These are phyloP conservation scores for Aureobasidium sp. DNA, from an alignment of 2,329 filamentous ascomycete genomes.

Conservation along the genomic window DNA sequence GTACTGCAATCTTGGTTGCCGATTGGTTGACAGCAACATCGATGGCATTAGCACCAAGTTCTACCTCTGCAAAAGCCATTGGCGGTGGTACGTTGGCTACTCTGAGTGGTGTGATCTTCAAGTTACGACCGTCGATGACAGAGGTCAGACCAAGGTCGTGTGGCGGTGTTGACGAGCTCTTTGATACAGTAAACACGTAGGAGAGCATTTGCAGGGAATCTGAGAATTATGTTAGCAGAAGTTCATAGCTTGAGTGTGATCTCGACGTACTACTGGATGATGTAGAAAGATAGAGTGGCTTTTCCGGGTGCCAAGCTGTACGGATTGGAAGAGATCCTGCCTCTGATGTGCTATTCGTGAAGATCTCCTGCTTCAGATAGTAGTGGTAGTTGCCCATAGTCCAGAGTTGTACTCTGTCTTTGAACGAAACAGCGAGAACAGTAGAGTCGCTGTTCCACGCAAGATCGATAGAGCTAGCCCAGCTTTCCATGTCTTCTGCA, in stretches of 20 bases:
- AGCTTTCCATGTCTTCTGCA: conserved; percentile 49
- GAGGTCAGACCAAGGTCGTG: conserved; percentile 72
- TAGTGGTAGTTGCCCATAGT: conserved; percentile 97
- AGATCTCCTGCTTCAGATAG: conserved; percentile 89
- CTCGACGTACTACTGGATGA: conserved; percentile 1
- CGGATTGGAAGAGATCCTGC: conserved; percentile 21
- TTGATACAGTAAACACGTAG: conserved; percentile 59
- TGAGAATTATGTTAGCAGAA: background rate
- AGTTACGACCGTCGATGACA: conserved; percentile 71
- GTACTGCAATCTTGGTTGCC: conserved; percentile 61
- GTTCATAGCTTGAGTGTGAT: no score
- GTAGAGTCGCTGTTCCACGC: conserved; percentile 91
- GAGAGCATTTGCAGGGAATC: conserved; percentile 41
- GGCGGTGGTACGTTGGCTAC: conserved; percentile 84
- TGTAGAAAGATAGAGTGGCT: conserved; percentile 46
- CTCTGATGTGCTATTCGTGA: conserved; percentile 16
- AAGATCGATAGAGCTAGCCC: conserved; percentile 56
- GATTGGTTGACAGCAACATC: conserved; percentile 68
- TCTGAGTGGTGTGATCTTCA: conserved; percentile 82
- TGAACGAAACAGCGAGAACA: conserved; percentile 73
- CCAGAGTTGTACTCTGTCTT: conserved; percentile 80
- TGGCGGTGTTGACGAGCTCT: conserved; percentile 63
- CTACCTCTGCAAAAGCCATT: conserved; percentile 75
- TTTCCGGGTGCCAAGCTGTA: conserved; percentile 74
- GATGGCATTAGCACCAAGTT: conserved; percentile 54